Percentiles rank a stretch among this genome's conserved stretches.
Evolutionary conservation across 179 eudicot genomes (phyloP).

Genomic region (Amaranthus tricolor): DNA sequence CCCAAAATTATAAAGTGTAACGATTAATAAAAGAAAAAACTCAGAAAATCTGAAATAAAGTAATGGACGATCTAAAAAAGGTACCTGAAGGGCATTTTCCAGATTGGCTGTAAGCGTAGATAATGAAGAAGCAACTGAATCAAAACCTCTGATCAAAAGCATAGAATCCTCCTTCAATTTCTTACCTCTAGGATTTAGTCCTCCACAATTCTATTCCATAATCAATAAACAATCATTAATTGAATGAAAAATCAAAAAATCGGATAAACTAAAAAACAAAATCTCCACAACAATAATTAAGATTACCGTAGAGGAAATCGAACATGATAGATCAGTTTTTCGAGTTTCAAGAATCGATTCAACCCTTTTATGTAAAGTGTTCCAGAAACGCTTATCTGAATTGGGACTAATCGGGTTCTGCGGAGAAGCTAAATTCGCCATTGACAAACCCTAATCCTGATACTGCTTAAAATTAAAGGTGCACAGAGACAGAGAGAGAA

Average conservation of each 20-base stretch:
- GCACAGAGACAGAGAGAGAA: not conserved
- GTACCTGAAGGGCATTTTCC: slow-evolving; percentile 75
- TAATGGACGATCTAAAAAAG: not conserved
- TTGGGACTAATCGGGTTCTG: slow-evolving; percentile 45
- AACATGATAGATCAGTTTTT: slow-evolving; percentile 29
- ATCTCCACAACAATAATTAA: not conserved
- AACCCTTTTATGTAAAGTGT: slow-evolving; percentile 54
- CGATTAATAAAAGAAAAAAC: not conserved
- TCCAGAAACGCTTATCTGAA: slow-evolving; percentile 75
- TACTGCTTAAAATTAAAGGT: not conserved
- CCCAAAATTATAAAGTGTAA: too few species aligned
- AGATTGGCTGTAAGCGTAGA: slow-evolving; percentile 67
- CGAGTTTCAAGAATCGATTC: slow-evolving; percentile 60
- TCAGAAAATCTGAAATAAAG: not conserved
- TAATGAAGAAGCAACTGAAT: slow-evolving; percentile 60
- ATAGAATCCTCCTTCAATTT: slow-evolving; percentile 64
- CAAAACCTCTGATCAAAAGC: slow-evolving; percentile 81
- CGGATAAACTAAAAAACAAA: not conserved
- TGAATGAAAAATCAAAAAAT: not conserved
- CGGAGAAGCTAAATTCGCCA: slow-evolving; percentile 31
- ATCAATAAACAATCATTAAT: not conserved
- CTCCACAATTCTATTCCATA: slow-evolving; percentile 36
- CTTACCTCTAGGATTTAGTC: slow-evolving; percentile 29
- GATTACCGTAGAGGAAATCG: slow-evolving; percentile 26
- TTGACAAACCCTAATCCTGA: slow-evolving; percentile 41